Percentiles rank a stretch among this genome's conserved stretches.
Evolutionary conservation across 1,284 basidiomycete genomes (phyloP).

Genomic region (Sporisorium graminicola): DNA sequence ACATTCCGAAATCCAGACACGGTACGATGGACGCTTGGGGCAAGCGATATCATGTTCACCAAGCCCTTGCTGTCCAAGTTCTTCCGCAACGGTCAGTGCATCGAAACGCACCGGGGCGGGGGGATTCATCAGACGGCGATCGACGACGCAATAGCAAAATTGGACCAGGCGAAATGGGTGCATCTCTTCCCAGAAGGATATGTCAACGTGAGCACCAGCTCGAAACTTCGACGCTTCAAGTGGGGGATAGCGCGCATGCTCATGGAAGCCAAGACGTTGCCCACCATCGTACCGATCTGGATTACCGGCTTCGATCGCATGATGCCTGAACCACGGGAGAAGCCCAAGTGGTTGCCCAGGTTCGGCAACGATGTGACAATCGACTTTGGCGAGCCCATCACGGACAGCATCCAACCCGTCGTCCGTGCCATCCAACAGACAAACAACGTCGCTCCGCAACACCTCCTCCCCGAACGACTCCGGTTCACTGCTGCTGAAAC

Average conservation of each 20-base stretch:
- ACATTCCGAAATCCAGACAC: conserved; percentile 68
- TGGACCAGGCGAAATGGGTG: conserved; percentile 88
- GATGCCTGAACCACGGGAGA: conserved; percentile 65
- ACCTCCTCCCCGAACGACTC: conserved; percentile 26
- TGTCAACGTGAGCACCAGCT: conserved; percentile 78
- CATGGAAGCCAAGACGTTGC: conserved; percentile 68
- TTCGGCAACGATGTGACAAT: conserved; percentile 58
- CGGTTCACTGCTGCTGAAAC: neutral
- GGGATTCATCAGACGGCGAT: conserved; percentile 92
- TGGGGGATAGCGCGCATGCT: conserved; percentile 87
- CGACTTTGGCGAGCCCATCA: conserved; percentile 61
- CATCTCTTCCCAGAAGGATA: conserved; percentile 95
- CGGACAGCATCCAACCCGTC: conserved; percentile 25
- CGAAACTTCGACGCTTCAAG: conserved; percentile 84
- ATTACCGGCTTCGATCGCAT: conserved; percentile 75
- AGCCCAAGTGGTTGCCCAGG: conserved; percentile 59
- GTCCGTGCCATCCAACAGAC: conserved; percentile 17
- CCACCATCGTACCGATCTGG: conserved; percentile 94
- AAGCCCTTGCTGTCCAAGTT: conserved; percentile 77
- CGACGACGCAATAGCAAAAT: conserved; percentile 81
- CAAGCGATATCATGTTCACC: conserved; percentile 95
- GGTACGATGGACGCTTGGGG: conserved; percentile 87
- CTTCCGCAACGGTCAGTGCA: conserved; percentile 89
- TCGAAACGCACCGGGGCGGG: conserved; percentile 89
- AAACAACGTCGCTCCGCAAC: conserved; percentile 20